Evolutionary conservation across 768 basidiomycete genomes (phyloP).

Genomic region (Mrakia hoshinonis): DNA sequence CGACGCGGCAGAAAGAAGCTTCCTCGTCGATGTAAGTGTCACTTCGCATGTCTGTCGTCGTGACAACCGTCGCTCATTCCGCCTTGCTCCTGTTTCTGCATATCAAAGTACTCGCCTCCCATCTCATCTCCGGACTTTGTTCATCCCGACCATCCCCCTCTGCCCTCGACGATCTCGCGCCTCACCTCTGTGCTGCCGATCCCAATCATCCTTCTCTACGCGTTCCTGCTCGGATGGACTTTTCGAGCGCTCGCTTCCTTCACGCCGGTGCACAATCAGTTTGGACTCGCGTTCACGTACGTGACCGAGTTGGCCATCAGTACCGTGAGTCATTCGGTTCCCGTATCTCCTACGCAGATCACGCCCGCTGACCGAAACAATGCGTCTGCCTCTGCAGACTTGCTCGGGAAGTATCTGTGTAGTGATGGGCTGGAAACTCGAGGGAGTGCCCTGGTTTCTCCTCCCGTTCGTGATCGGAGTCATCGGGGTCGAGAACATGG

Average conservation of each 20-base stretch:
- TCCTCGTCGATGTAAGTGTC: conserved; percentile 1
- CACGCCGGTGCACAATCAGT: conserved; percentile 76
- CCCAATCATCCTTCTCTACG: conserved; percentile 67
- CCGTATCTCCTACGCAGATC: too few species aligned
- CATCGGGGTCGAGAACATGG: conserved; percentile 96
- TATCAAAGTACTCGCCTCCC: background rate
- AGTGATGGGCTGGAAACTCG: conserved; percentile 28
- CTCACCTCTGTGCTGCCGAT: conserved; percentile 43
- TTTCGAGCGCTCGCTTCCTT: conserved; percentile 65
- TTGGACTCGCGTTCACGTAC: conserved; percentile 87
- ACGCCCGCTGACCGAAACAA: background rate
- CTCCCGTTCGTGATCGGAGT: conserved; percentile 90
- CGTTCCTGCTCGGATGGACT: conserved; percentile 65
- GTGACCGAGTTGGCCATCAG: conserved; percentile 83
- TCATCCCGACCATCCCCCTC: conserved; percentile 31
- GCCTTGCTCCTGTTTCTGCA: background rate
- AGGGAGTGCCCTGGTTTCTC: conserved; percentile 51
- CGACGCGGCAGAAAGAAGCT: background rate
- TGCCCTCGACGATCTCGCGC: conserved; percentile 48
- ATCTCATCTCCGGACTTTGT: conserved; percentile 21
- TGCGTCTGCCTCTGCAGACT: background rate
- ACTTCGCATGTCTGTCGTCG: background rate
- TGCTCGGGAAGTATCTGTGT: conserved; percentile 25
- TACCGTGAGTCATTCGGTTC: conserved; percentile 49
- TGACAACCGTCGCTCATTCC: background rate